Percentiles rank a stretch among this genome's conserved stretches.
phyloP scores from a whole-genome alignment of 768 basidiomycete species.

The Rhodotorula kratochvilovae region DNA sequence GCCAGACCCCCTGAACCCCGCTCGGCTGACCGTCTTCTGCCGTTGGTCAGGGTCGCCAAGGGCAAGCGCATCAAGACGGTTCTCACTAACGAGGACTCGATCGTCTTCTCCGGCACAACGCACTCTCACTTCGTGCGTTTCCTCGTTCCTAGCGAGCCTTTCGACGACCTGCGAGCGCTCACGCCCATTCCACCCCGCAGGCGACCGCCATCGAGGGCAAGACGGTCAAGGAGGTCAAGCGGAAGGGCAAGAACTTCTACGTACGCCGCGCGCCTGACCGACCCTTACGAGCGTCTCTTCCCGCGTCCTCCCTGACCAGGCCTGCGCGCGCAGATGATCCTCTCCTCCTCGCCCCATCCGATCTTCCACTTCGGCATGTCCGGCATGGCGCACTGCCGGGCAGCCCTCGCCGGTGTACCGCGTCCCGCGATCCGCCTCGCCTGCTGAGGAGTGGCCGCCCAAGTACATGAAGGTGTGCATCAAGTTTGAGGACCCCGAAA shows the following conservation, averaged over 20 bases:
- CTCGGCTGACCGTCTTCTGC: not conserved
- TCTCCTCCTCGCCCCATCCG: constrained; percentile 22
- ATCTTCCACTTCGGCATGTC: constrained; percentile 42
- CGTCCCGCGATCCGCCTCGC: constrained; percentile 28
- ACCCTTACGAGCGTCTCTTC: no score
- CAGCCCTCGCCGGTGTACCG: constrained; percentile 32
- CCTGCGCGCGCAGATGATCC: constrained; percentile 15
- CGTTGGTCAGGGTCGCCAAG: constrained; percentile 14
- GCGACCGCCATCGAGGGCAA: constrained; percentile 24
- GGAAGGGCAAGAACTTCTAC: constrained; percentile 44
- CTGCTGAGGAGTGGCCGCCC: constrained; percentile 38
- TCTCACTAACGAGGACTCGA: constrained; percentile 28
- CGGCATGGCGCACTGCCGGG: constrained; percentile 30
- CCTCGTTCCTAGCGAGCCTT: no score
- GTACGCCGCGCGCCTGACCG: constrained; percentile 43
- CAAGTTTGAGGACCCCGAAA: constrained; percentile 10
- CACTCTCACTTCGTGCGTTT: constrained; percentile 24
- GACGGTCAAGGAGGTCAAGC: constrained; percentile 26
- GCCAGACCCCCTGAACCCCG: not conserved
- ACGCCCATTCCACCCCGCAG: not conserved
- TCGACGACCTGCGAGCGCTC: no score
- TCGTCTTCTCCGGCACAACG: constrained; percentile 36
- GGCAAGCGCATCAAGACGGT: constrained; percentile 32
- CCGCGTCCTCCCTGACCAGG: not conserved
- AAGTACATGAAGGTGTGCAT: constrained; percentile 39